Evolutionary conservation across 805 yeast genomes (phyloP).

Genomic region (Nakazawaea molendinolei): DNA sequence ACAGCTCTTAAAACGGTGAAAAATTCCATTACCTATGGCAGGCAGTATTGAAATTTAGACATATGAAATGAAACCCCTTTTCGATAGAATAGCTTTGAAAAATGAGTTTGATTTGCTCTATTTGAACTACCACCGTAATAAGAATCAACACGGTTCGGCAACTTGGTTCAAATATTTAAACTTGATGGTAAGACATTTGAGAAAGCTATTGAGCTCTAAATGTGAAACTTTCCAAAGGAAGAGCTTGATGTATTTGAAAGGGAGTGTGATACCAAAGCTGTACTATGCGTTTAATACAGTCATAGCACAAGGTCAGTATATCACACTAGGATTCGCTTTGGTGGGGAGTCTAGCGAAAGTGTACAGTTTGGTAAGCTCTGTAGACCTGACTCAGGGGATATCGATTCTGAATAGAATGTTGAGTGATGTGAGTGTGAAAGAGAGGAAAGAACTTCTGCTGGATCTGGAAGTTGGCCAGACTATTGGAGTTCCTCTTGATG

Average conservation of each 20-base stretch:
- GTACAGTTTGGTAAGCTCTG: slow-evolving; percentile 19
- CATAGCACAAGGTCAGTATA: slow-evolving; percentile 70
- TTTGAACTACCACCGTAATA: slow-evolving; percentile 61
- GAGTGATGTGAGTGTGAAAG: slow-evolving; percentile 20
- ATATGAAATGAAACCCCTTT: neutral
- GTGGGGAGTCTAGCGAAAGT: slow-evolving; percentile 50
- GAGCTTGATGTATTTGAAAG: slow-evolving; percentile 22
- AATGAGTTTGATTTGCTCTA: slow-evolving; percentile 56
- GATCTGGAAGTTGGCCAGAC: slow-evolving; percentile 10
- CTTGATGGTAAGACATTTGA: slow-evolving; percentile 50
- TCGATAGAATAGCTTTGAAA: neutral
- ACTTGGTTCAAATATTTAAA: slow-evolving; percentile 73
- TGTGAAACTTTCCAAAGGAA: slow-evolving; percentile 6
- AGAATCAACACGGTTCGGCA: slow-evolving; percentile 68
- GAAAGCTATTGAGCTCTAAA: slow-evolving; percentile 28
- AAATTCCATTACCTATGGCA: too few species aligned
- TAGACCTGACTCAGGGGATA: too few species aligned
- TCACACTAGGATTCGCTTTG: slow-evolving; percentile 64
- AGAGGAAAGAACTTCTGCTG: slow-evolving; percentile 10
- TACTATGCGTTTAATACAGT: slow-evolving; percentile 61
- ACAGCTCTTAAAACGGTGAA: too few species aligned
- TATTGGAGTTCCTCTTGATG: neutral
- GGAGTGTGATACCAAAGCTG: slow-evolving; percentile 36
- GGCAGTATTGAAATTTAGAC: too few species aligned
- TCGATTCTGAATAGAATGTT: too few species aligned